phyloP scores from a whole-genome alignment of 139 green algal genomes.

The Axilococcus clingmanii region DNA sequence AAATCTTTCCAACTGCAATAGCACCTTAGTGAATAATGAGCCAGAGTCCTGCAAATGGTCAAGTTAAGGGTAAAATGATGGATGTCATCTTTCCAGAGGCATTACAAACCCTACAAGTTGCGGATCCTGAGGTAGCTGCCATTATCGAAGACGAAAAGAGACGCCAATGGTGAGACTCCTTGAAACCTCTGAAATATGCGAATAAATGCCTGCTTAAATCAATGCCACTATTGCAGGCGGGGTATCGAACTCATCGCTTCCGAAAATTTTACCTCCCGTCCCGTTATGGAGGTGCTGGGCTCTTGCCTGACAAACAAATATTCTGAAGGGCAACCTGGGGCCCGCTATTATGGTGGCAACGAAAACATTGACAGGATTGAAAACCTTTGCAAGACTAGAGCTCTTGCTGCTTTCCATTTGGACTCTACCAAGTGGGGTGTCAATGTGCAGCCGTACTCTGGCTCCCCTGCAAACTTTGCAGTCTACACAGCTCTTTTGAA shows the following conservation, averaged over 20 bases:
- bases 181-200: no score
- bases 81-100: constrained; percentile 73
- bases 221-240: constrained; percentile 46
- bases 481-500: constrained; percentile 78
- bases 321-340: constrained; percentile 85
- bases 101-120: constrained; percentile 50
- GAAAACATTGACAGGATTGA: constrained; percentile 81
- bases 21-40: no score
- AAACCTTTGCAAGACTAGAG: constrained; percentile 34
- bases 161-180: constrained; percentile 66
- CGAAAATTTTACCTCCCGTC: constrained; percentile 92
- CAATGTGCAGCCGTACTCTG: constrained; percentile 79
- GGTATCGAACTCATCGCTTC: constrained; percentile 97
- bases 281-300: constrained; percentile 91
- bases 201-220: no score
- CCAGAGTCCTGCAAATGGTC: no score
- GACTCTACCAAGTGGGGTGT: constrained; percentile 60
- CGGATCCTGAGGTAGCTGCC: constrained; percentile 78
- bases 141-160: constrained; percentile 92
- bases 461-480: constrained; percentile 91
- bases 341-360: constrained; percentile 96
- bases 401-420: constrained; percentile 65
- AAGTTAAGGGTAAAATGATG: constrained; percentile 39
- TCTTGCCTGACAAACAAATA: constrained; percentile 99
- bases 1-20: no score